Conservation (phyloP, 371 early-diverging fungal species). For the Actinomortierella ambigua region DNA sequence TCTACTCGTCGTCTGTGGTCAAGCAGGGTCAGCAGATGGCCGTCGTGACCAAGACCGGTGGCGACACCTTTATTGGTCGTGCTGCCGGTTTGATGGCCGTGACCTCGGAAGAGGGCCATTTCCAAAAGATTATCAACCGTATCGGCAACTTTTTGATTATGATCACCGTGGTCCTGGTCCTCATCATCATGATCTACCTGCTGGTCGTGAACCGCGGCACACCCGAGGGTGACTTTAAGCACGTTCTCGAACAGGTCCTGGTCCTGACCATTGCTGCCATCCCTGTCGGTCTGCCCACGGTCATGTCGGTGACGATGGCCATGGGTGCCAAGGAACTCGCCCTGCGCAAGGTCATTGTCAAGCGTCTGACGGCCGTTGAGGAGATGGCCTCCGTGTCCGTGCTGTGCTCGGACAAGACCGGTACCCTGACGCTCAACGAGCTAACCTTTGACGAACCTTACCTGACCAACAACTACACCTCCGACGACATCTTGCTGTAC, state of each 20-base stretch:
- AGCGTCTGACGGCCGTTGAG: slow-evolving; percentile 93
- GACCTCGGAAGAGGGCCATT: slow-evolving; percentile 82
- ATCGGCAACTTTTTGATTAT: slow-evolving; percentile 93
- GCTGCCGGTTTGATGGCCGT: slow-evolving; percentile 86
- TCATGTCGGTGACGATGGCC: slow-evolving; percentile 96
- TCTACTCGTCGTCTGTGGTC: slow-evolving; percentile 83
- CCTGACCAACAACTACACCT: slow-evolving; percentile 70
- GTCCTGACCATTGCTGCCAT: slow-evolving; percentile 96
- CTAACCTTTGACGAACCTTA: slow-evolving; percentile 91
- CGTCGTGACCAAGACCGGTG: slow-evolving; percentile 84
- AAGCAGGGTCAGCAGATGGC: slow-evolving; percentile 86
- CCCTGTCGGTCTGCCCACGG: slow-evolving; percentile 95
- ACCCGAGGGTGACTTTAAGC: slow-evolving; percentile 53
- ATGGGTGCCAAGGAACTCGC: slow-evolving; percentile 94
- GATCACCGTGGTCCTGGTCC: slow-evolving; percentile 79
- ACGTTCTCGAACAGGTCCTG: slow-evolving; percentile 81
- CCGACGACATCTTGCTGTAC: slow-evolving; percentile 79
- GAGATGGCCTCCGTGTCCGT: slow-evolving; percentile 93
- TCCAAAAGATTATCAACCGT: slow-evolving; percentile 87
- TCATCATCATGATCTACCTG: slow-evolving; percentile 79
- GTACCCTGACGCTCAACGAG: slow-evolving; percentile 95
- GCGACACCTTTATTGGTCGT: slow-evolving; percentile 87
- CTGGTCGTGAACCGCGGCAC: slow-evolving; percentile 50
- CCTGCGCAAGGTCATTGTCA: slow-evolving; percentile 91
- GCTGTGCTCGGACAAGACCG: slow-evolving; percentile 97